Percentiles rank a stretch among this genome's conserved stretches.
phyloP scores from a whole-genome alignment of 2,329 filamentous ascomycete genomes.

The Emydomyces testavorans region DNA sequence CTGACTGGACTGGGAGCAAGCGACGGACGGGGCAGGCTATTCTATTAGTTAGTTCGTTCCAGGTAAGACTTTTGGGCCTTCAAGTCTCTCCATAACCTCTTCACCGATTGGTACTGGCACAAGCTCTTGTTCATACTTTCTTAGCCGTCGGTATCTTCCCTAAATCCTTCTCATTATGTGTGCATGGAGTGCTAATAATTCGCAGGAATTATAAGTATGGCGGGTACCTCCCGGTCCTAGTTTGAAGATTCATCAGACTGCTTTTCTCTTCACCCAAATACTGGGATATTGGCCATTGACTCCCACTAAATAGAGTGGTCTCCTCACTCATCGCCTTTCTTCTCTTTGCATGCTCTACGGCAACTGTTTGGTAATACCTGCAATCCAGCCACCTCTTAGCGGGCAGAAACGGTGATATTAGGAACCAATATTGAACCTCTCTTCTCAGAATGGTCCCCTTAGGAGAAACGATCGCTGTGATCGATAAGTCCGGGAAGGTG shows the following conservation, averaged over 20 bases:
- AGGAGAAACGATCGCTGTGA: constrained; percentile 71
- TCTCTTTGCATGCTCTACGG: neutral
- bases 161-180: neutral
- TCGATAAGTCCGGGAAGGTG: constrained; percentile 84
- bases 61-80: too few species aligned
- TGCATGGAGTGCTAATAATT: too few species aligned
- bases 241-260: too few species aligned
- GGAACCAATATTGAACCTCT: neutral
- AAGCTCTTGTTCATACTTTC: neutral
- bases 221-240: neutral
- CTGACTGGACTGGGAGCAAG: neutral
- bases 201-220: too few species aligned
- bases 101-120: constrained; percentile 3
- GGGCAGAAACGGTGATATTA: too few species aligned
- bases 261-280: neutral
- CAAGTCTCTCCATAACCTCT: neutral
- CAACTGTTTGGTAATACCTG: neutral
- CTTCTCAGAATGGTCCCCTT: constrained; percentile 26
- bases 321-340: too few species aligned
- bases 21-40: constrained; percentile 3
- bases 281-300: neutral
- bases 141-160: neutral
- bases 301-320: too few species aligned
- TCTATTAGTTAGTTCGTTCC: too few species aligned
- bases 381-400: neutral